Evolutionary conservation across 2,329 filamentous ascomycete genomes (phyloP).

Genomic region (Penicillium italicum): DNA sequence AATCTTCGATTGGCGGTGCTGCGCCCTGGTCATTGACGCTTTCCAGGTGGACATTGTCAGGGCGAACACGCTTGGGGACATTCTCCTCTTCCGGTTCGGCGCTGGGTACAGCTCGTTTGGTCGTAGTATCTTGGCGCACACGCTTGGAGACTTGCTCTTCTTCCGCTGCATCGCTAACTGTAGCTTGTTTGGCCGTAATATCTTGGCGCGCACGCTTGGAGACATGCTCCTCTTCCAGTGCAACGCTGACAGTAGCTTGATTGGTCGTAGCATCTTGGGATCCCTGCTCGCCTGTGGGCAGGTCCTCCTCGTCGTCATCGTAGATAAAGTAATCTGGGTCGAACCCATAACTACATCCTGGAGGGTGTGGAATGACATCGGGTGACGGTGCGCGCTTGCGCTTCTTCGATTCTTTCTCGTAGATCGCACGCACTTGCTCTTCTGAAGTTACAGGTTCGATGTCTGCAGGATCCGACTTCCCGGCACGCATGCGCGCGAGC

Average conservation of each 20-base stretch:
- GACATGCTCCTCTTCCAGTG: not conserved
- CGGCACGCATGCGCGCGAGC: constrained; percentile 7
- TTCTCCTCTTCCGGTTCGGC: not conserved
- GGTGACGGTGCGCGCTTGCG: constrained; percentile 41
- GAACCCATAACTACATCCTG: constrained; percentile 41
- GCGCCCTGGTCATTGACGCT: constrained; percentile 13
- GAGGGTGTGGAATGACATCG: constrained; percentile 42
- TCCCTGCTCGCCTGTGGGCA: constrained; percentile 15
- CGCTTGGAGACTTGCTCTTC: not conserved
- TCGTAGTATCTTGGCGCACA: not conserved
- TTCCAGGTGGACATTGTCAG: not conserved
- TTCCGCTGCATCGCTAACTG: not conserved
- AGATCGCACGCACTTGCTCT: not conserved
- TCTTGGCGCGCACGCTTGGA: not conserved
- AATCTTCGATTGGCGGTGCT: not conserved
- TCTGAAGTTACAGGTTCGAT: not conserved
- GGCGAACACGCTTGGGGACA: not conserved
- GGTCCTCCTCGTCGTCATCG: constrained; percentile 32
- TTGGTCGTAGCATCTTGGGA: not conserved
- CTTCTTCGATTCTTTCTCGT: constrained; percentile 27
- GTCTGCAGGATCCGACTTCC: constrained; percentile 8
- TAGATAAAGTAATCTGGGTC: constrained; percentile 39
- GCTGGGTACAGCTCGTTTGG: not conserved
- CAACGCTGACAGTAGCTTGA: not conserved
- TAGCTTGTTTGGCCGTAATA: not conserved